phyloP scores from a whole-genome alignment of 345 rosid species.

The Gossypium herbaceum region DNA sequence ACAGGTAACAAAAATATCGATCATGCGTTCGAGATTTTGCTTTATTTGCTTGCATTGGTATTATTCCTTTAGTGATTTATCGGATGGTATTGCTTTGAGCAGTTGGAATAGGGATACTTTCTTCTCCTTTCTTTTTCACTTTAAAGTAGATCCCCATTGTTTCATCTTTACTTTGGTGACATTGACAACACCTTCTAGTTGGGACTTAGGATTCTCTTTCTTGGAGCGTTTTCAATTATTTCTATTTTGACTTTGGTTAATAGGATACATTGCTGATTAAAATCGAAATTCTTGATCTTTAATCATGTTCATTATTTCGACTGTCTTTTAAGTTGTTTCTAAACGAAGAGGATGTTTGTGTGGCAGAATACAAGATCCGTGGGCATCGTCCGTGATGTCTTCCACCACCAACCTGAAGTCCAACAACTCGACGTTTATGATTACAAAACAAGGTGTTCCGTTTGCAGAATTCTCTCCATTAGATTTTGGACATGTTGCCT shows the following conservation, averaged over 20 bases:
- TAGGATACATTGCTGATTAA: background rate
- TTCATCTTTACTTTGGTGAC: constrained; percentile 22
- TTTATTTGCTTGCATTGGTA: constrained; percentile 7
- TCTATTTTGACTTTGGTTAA: background rate
- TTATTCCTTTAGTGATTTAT: background rate
- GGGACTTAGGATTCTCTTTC: constrained; percentile 13
- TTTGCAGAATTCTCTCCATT: constrained; percentile 25
- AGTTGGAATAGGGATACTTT: constrained; percentile 11
- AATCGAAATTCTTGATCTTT: constrained; percentile 3
- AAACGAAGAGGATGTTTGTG: constrained; percentile 12
- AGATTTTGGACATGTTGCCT: constrained; percentile 50
- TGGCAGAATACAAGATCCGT: constrained; percentile 37
- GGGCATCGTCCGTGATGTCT: constrained; percentile 27
- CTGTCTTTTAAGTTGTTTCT: constrained; percentile 10
- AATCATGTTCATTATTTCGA: background rate
- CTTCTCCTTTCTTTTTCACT: background rate
- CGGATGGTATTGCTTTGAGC: constrained; percentile 18
- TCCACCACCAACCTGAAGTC: constrained; percentile 31
- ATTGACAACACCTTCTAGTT: constrained; percentile 1
- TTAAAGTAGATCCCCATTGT: background rate
- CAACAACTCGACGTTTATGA: constrained; percentile 23
- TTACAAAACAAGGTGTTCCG: constrained; percentile 33
- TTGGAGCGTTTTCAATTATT: background rate
- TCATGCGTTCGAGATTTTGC: background rate
- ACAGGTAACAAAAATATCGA: constrained; percentile 33